Evolutionary conservation across 1,139 yeast genomes (phyloP).

Genomic region (Candida sojae): DNA sequence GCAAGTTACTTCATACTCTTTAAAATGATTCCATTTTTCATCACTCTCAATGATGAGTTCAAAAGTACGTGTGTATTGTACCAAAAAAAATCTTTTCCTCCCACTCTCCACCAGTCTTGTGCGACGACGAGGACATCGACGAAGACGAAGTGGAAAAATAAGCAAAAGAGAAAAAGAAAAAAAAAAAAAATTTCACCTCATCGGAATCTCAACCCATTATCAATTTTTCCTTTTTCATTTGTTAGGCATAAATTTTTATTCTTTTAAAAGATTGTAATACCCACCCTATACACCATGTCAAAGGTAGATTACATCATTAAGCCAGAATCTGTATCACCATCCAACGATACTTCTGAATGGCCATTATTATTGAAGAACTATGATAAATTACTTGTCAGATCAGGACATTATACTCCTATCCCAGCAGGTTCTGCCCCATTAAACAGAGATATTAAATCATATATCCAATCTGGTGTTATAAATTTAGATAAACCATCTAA

Average conservation of each 20-base stretch:
- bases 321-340: conserved; percentile 81
- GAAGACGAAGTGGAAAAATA: not conserved
- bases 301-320: conserved; percentile 77
- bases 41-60: no score
- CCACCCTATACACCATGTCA: conserved; percentile 35
- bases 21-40: no score
- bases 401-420: conserved; percentile 95
- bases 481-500: conserved; percentile 97
- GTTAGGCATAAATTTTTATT: no score
- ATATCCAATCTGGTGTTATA: conserved; percentile 92
- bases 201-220: not conserved
- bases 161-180: not conserved
- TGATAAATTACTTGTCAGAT: conserved; percentile 91
- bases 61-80: not conserved
- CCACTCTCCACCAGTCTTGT: conserved; percentile 2
- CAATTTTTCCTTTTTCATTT: not conserved
- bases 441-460: conserved; percentile 88
- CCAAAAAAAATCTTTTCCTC: conserved; percentile 3
- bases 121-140: not conserved
- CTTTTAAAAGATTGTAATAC: not conserved
- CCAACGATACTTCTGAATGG: conserved; percentile 92
- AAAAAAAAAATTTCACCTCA: conserved; percentile 3
- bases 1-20: no score
- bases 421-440: conserved; percentile 95
- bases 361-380: conserved; percentile 91